Base-by-base conservation (phyloP, 768 basidiomycete species). In the Agaricus bisporus region DNA sequence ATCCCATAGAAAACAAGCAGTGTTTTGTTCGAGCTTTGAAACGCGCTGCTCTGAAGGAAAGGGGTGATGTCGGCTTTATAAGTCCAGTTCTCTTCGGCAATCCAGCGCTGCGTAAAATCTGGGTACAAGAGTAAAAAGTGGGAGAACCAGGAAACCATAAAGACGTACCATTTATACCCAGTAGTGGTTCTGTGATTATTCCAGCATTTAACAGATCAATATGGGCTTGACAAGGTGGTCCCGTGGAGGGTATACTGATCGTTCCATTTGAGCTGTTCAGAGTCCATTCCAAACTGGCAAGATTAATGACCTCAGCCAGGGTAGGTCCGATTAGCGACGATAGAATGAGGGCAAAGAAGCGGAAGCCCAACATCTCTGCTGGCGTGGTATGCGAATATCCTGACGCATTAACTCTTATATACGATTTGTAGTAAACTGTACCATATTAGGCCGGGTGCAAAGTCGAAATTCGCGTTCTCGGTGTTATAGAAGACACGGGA, bases 21-120 rank as follows among this genome's bases (percentile, higher is more conserved):
- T 0, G 73, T 70, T 49, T 63, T 67, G 22, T 70, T 60, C 7
- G 61, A 58, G 29, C 58, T 35, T 20, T 37, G 48, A 1, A 63
- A 41, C 15, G 61, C 48, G 18, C 67, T 47, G 5, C 58, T 61
- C 42, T 63, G 48, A 20, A 68, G 59, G 52, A 80, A 71, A 6
- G 80, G 77, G 1, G 73, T 60, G 35, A 82, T 53, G 59, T 79
- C 77, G 3, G 80, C 78, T 0, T 77, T 80, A 57, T 81, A 81
- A 0, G 78, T 80, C 80, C 82, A 83, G 53, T 78, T 77, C 51
- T 82, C 80, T 48, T 75, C 66, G 28, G 73, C 70, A 44, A 82
- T 67, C 80, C 79, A 82, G 56, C 81, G 69, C 59, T 81, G 71
- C 1, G 75, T 76, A 55, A 76, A 79, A 52, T 82, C 79, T 81